Percentiles rank a stretch among this genome's conserved stretches.
These are phyloP conservation scores for Galerina marginata DNA, from an alignment of 768 basidiomycete genomes.

Conservation along the genomic window DNA sequence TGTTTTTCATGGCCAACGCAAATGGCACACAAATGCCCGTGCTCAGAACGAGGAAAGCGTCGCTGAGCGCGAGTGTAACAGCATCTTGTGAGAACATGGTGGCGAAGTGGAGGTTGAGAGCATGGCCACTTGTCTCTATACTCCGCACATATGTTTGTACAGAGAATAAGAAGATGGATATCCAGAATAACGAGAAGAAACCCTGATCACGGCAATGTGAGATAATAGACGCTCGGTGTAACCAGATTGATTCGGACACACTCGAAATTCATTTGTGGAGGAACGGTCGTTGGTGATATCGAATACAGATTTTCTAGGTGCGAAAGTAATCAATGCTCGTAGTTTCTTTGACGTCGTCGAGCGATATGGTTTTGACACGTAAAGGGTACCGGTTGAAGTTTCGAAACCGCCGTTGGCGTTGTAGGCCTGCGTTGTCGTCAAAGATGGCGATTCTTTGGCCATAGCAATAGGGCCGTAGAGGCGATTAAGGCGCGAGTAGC, in stretches of 20 bases:
- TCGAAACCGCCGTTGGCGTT: constrained; percentile 51
- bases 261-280: constrained; percentile 85
- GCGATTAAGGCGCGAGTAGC: neutral
- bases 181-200: constrained; percentile 96
- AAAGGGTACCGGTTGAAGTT: constrained; percentile 68
- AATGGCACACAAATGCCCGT: constrained; percentile 86
- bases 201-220: constrained; percentile 53
- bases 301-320: constrained; percentile 84
- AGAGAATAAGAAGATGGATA: constrained; percentile 83
- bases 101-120: constrained; percentile 82
- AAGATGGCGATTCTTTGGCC: constrained; percentile 3
- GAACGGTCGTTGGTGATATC: constrained; percentile 80
- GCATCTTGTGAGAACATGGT: constrained; percentile 88
- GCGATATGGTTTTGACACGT: constrained; percentile 78
- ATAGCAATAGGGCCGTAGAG: neutral
- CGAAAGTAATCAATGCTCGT: constrained; percentile 84
- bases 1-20: constrained; percentile 72
- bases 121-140: constrained; percentile 78
- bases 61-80: constrained; percentile 80
- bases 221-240: neutral
- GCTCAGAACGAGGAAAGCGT: constrained; percentile 77
- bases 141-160: constrained; percentile 78
- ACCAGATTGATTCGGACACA: constrained; percentile 33
- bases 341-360: constrained; percentile 78
- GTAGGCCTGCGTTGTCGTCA: constrained; percentile 16